Percentiles rank a stretch among this genome's conserved stretches.
phyloP scores from a whole-genome alignment of 306 rosid species.

The Calophaca sinica region DNA sequence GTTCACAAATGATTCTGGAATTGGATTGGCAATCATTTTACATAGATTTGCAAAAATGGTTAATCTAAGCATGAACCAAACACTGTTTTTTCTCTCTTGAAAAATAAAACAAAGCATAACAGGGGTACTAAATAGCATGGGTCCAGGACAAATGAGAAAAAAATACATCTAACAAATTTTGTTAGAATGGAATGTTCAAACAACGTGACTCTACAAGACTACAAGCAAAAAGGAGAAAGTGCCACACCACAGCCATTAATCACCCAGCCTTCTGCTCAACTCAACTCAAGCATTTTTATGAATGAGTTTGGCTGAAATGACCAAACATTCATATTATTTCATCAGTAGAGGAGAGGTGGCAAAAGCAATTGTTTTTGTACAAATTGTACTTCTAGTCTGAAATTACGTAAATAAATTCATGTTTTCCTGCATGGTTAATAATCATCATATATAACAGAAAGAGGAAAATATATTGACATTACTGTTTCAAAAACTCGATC shows the following conservation, averaged over 20 bases:
- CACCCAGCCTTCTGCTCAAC: slow-evolving; percentile 12
- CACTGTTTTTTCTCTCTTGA: not conserved
- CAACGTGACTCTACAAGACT: not conserved
- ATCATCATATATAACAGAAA: slow-evolving; percentile 31
- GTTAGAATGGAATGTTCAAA: slow-evolving; percentile 14
- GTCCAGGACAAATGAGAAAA: slow-evolving; percentile 19
- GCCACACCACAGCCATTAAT: not conserved
- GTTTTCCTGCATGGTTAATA: slow-evolving; percentile 30
- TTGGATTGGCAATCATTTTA: no score
- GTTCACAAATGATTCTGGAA: not conserved
- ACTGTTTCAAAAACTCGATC: slow-evolving; percentile 14
- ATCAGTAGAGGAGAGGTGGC: not conserved
- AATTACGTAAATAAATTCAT: slow-evolving; percentile 11
- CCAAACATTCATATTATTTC: slow-evolving; percentile 30
- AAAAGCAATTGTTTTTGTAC: slow-evolving; percentile 13
- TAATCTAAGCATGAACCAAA: slow-evolving; percentile 36
- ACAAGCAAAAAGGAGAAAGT: not conserved
- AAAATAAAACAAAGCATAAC: slow-evolving; percentile 20
- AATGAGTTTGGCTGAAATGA: slow-evolving; percentile 22
- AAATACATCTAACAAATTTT: not conserved
- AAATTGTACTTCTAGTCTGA: not conserved
- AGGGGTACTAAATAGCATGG: not conserved
- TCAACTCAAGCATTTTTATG: slow-evolving; percentile 30
- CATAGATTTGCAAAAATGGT: slow-evolving; percentile 28
- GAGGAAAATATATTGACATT: slow-evolving; percentile 19